A percentile compares a stretch with the other conserved stretches of the same genome.
phyloP scores from a whole-genome alignment of 345 rosid species.

The sweet orange (Citrus sinensis) region DVS_A1.0 CM039163.1:51421001-51421500 shows the following conservation, averaged over 20 bases:
- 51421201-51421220: conserved; percentile 84
- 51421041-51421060: conserved; percentile 3
- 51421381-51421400: conserved; percentile 71
- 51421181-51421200: conserved; percentile 76
- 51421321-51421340: conserved; percentile 74
- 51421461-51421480: neutral
- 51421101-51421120: conserved; percentile 75
- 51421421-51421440: conserved; percentile 34
- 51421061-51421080: conserved; percentile 8
- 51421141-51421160: conserved; percentile 71
- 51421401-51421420: conserved; percentile 86
- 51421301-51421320: conserved; percentile 77
- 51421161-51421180: conserved; percentile 90
- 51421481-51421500: neutral
- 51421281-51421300: neutral
- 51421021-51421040: conserved; percentile 13
- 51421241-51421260: neutral
- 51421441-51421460: neutral
- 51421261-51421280: neutral
- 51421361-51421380: conserved; percentile 79
- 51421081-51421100: conserved; percentile 47
- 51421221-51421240: conserved; percentile 67
- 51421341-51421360: conserved; percentile 82
- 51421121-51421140: conserved; percentile 87
- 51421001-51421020: conserved; percentile 64